Conservation (phyloP, 176 grass and related monocot species). For the Elaeis guineensis region DNA sequence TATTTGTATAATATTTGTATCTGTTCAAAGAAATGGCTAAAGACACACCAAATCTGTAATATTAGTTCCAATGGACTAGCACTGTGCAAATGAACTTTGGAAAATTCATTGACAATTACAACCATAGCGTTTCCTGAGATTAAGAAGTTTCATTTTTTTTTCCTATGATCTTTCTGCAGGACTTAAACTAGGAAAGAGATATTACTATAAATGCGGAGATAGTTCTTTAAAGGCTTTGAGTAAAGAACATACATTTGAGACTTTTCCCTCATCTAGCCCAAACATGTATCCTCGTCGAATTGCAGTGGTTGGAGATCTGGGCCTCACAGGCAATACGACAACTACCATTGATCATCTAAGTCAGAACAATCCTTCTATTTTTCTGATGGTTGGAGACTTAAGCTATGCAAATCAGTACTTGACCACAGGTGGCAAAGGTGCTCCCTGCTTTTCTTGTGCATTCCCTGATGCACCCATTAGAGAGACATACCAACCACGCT, state of each 20-base stretch:
- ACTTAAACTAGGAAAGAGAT: slow-evolving; percentile 39
- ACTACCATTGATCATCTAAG: slow-evolving; percentile 69
- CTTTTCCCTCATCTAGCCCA: slow-evolving; percentile 32
- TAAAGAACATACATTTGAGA: slow-evolving; percentile 50
- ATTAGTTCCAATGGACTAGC: too few species aligned
- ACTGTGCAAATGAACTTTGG: too few species aligned
- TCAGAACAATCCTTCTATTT: slow-evolving; percentile 51
- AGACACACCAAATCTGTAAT: too few species aligned
- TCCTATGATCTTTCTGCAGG: slow-evolving; percentile 12
- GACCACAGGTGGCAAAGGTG: slow-evolving; percentile 68
- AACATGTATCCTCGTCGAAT: slow-evolving; percentile 42
- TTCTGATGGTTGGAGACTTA: slow-evolving; percentile 81
- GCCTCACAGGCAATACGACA: slow-evolving; percentile 83
- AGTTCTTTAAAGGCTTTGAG: slow-evolving; percentile 45
- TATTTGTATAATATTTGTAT: too few species aligned
- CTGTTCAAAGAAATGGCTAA: too few species aligned
- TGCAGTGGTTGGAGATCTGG: slow-evolving; percentile 74
- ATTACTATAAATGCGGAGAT: slow-evolving; percentile 87
- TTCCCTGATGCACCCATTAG: slow-evolving; percentile 66
- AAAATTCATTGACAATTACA: too few species aligned
- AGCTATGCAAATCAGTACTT: slow-evolving; percentile 74
- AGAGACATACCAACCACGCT: slow-evolving; percentile 79
- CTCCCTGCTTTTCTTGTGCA: slow-evolving; percentile 72
- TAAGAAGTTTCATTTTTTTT: background rate
- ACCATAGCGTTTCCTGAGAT: background rate